phyloP scores from a whole-genome alignment of 371 early-diverging fungal genomes.

The Batkoa obscura region DNA sequence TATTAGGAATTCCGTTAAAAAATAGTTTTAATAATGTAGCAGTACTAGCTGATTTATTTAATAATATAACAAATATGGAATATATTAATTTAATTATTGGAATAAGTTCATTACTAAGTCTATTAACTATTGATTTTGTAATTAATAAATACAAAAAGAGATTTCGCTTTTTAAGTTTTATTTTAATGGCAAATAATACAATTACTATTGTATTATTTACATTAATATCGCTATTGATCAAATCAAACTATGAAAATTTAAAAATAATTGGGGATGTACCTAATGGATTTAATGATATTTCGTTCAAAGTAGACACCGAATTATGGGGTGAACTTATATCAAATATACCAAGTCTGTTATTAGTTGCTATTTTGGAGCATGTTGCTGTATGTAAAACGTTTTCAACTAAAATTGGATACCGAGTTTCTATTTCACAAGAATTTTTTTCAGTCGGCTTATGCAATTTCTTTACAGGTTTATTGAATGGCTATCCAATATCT shows the following conservation, averaged over 20 bases:
- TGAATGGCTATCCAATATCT: constrained; percentile 62
- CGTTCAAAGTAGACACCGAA: constrained; percentile 20
- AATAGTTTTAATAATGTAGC: constrained; percentile 20
- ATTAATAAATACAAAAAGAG: background rate
- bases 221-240: constrained; percentile 1
- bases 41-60: background rate
- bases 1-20: constrained; percentile 45
- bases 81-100: background rate
- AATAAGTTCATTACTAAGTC: background rate
- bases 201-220: constrained; percentile 30
- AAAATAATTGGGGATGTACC: constrained; percentile 37
- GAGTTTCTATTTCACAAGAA: constrained; percentile 42
- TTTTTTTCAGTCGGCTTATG: constrained; percentile 60
- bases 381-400: constrained; percentile 65
- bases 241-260: constrained; percentile 16
- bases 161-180: background rate
- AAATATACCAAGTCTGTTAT: constrained; percentile 37
- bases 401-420: constrained; percentile 29
- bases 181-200: background rate
- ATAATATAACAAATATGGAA: background rate
- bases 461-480: constrained; percentile 58
- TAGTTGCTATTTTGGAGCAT: constrained; percentile 71
- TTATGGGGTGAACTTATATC: constrained; percentile 14
- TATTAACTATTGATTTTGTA: background rate
- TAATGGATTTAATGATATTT: constrained; percentile 24